Base-by-base conservation (phyloP, 768 basidiomycete genomes). In the Hortiboletus flavorubellus region DNA sequence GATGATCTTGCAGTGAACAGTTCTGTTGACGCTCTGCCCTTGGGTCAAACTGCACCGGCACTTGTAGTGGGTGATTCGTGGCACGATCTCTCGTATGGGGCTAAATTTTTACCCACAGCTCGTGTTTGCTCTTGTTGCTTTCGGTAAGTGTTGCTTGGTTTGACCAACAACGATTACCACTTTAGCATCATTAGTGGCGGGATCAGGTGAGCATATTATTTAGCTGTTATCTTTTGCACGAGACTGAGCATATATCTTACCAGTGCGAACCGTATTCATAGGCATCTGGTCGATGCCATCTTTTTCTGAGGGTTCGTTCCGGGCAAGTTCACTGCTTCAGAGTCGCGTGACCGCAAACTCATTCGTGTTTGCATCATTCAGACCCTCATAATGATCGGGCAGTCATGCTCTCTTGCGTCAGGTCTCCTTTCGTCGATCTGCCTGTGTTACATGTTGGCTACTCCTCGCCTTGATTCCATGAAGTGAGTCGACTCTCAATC, bases 361-460 rank as follows among this genome's bases (percentile, higher is more conserved):
- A 56, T 37, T 14, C 46, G 14, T n/a, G 7, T 18, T 42, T 23
- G 23, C 37, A 23, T 40, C 37, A 38, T 44, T 51, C 34, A 62
- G 54, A 49, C 33, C 7, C 26, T 53, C 23, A 33, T 60, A 26
- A 57, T 40, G 7, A 35, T 54, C 16, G 62, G 60, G 31, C 62
- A 64, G 35, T 49, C 58, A 7, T 60, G 35, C 46, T 53, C 59
- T 35, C 54, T 63, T 29, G 37, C 44, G 21, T 55, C 62, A 4
- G 53, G 64, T 46, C 23, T 64, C 29, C 51, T 64, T 46, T 44
- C 59, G 30, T 54, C 62, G 10, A 46, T 31, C 18, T 56, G 54
- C 30, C 29, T 64, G 21, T 64, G 58, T 23, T 57, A 56, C 18
- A 54, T 64, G 26, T 11, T 64, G n/a, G 18, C 55, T 15, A 49